These are phyloP conservation scores for Monilinia vaccinii-corymbosi DNA, from an alignment of 2,329 filamentous ascomycete genomes.

Conservation along the genomic window DNA sequence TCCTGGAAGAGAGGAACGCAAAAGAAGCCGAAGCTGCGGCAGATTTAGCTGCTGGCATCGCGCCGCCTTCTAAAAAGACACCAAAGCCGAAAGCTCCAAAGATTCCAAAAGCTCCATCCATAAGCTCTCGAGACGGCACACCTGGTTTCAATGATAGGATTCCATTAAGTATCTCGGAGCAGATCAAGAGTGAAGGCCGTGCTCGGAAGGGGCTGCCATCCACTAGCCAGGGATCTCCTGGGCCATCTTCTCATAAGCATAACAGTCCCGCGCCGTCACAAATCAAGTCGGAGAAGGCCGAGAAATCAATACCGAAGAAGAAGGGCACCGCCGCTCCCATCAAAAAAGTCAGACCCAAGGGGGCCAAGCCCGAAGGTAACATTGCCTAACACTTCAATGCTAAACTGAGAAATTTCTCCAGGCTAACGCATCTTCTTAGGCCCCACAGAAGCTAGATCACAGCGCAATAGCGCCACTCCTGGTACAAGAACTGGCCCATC, in stretches of 20 bases:
- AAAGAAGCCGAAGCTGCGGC: conserved; percentile 19
- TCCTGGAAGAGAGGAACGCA: conserved; percentile 20
- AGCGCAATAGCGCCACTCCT: conserved; percentile 14
- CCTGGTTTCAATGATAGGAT: conserved; percentile 14
- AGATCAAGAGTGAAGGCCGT: conserved; percentile 27
- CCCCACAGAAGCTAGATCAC: conserved; percentile 10
- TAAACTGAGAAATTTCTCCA: not conserved
- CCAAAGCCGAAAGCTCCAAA: conserved; percentile 14
- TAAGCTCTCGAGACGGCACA: conserved; percentile 20
- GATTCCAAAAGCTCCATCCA: conserved; percentile 18
- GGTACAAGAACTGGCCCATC: conserved; percentile 7
- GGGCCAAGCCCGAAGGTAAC: conserved; percentile 19
- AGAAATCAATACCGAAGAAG: conserved; percentile 21
- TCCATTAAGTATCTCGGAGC: conserved; percentile 25
- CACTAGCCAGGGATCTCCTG: conserved; percentile 24
- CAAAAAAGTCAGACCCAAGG: conserved; percentile 18
- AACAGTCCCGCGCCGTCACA: conserved; percentile 14
- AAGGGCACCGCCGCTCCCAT: conserved; percentile 21
- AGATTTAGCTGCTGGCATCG: conserved; percentile 1
- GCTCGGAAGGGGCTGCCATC: conserved; percentile 19
- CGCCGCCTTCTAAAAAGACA: not conserved
- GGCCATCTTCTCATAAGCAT: conserved; percentile 17
- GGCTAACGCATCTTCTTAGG: not conserved
- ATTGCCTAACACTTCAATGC: not conserved
- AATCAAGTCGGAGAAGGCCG: conserved; percentile 14